Percentiles rank a stretch among this genome's conserved stretches.
These are phyloP conservation scores for Lichenothelia convexa DNA, from an alignment of 495 filamentous ascomycete genomes.

Conservation along the genomic window DNA sequence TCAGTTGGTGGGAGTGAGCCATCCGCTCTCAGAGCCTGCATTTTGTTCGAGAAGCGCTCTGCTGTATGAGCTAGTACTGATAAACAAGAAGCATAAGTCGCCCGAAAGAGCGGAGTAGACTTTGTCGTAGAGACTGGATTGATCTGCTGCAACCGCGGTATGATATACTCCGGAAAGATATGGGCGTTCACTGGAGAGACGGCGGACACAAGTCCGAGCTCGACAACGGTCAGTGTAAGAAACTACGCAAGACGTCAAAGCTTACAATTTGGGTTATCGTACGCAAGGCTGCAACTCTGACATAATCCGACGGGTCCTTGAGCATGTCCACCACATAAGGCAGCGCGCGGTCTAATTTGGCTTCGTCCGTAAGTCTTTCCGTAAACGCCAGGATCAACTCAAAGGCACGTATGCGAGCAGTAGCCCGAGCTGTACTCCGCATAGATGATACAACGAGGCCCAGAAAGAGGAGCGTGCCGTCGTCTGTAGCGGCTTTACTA, in stretches of 20 bases:
- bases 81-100: constrained; percentile 83
- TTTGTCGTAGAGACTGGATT: constrained; percentile 36
- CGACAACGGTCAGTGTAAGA: constrained; percentile 1
- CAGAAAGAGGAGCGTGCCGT: constrained; percentile 85
- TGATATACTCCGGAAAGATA: constrained; percentile 87
- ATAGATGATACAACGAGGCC: constrained; percentile 73
- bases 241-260: neutral
- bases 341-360: constrained; percentile 84
- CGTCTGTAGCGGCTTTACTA: constrained; percentile 37
- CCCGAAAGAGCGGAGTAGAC: constrained; percentile 53
- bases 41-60: constrained; percentile 70
- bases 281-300: constrained; percentile 68
- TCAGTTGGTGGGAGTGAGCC: constrained; percentile 62
- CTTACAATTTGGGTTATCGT: constrained; percentile 61
- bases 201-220: constrained; percentile 64
- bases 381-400: constrained; percentile 87
- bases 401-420: constrained; percentile 75
- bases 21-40: constrained; percentile 70
- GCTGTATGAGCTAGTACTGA: constrained; percentile 85
- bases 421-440: constrained; percentile 70
- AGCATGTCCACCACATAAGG: constrained; percentile 73
- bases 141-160: constrained; percentile 62
- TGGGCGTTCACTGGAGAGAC: constrained; percentile 91
- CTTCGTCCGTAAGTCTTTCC: constrained; percentile 83
- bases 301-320: constrained; percentile 61